Evolutionary conservation across 306 rosid species (phyloP), one percentile per base, ranked within the genome.

Genomic region (Quercus alba): DNA sequence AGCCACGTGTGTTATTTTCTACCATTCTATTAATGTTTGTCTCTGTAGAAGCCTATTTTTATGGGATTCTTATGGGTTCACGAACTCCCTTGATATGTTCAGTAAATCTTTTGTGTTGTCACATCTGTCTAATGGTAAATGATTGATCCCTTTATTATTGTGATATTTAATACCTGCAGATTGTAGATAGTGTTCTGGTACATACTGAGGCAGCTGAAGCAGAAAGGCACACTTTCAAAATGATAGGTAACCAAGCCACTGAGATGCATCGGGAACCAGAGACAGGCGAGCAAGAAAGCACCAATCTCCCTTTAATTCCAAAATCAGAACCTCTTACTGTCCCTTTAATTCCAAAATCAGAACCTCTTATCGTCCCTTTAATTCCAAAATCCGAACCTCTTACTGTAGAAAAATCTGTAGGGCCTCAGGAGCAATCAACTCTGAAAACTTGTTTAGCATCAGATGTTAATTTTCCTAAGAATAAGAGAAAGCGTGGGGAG

Each of bases 401-500:
- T 74, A 15, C 79, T 12, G 38, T 52, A 66, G 77, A 67, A 59
- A 78, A 77, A 52, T 26, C 85, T 75, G 17, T 59, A 46, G 81
- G 18, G 75, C 56, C 90, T 46, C 92, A 80, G 54, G 97, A 86
- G 70, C 89, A 89, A 76, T 81, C 94, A 44, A 59, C 84, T 59
- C 88, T 91, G 25, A 87, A 85, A 76, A 77, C 91, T 28, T 86
- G 90, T 63, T 74, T 89, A 44, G 84, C 84, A 28, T 74, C 81
- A n/a, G 93, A 94, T 75, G 92, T 83, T 25, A 81, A 85, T 70
- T 62, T 92, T 73, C 90, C 91, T 18, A 84, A 77, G 79, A 83
- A 70, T 77, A 94, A 94, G 82, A 86, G 97, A 84, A 94, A 90
- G 84, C 85, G 97, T 28, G 97, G 95, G 79, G 98, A 92, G 75